A percentile compares a stretch with the other conserved stretches of the same genome.
Evolutionary conservation across 73 alveolate genomes (phyloP).

Genomic region (Uronychia binucleata): DNA sequence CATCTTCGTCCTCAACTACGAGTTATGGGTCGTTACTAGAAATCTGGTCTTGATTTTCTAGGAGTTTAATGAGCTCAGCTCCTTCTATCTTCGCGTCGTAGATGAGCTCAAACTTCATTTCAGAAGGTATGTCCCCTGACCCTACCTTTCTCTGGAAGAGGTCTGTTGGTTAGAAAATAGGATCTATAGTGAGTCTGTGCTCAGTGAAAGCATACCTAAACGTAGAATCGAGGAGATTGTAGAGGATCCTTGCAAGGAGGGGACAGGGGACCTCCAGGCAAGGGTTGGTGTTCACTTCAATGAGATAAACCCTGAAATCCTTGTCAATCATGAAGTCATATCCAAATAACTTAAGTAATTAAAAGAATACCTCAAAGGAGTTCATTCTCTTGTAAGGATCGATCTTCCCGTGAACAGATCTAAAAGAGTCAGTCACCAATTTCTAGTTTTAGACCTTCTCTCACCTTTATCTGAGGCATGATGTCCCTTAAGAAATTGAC

Average conservation of each 20-base stretch:
- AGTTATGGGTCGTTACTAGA: too few relatives aligned
- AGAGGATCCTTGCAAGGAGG: constrained; percentile 62
- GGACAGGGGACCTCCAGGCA: constrained; percentile 73
- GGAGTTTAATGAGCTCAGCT: constrained; percentile 35
- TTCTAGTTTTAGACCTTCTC: too few relatives aligned
- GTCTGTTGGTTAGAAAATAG: constrained; percentile 62
- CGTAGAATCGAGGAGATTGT: constrained; percentile 66
- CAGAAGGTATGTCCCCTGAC: constrained; percentile 46
- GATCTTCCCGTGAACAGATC: constrained; percentile 56
- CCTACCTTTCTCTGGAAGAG: constrained; percentile 33
- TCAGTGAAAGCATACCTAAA: constrained; percentile 17
- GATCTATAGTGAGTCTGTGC: constrained; percentile 45
- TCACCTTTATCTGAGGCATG: constrained; percentile 62
- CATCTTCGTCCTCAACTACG: too few relatives aligned
- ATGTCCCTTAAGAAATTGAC: constrained; percentile 52
- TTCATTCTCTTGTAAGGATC: constrained; percentile 58
- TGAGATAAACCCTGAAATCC: constrained; percentile 58
- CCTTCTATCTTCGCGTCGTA: constrained; percentile 67
- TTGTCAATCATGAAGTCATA: constrained; percentile 74
- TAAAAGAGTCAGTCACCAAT: constrained; percentile 45
- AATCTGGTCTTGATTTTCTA: neutral
- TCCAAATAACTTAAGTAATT: constrained; percentile 47
- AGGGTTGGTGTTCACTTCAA: constrained; percentile 74
- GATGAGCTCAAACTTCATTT: constrained; percentile 54
- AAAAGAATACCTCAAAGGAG: constrained; percentile 30